These are phyloP conservation scores for Dothistroma pini DNA, from an alignment of 2,329 filamentous ascomycete species.

Conservation along the genomic window DNA sequence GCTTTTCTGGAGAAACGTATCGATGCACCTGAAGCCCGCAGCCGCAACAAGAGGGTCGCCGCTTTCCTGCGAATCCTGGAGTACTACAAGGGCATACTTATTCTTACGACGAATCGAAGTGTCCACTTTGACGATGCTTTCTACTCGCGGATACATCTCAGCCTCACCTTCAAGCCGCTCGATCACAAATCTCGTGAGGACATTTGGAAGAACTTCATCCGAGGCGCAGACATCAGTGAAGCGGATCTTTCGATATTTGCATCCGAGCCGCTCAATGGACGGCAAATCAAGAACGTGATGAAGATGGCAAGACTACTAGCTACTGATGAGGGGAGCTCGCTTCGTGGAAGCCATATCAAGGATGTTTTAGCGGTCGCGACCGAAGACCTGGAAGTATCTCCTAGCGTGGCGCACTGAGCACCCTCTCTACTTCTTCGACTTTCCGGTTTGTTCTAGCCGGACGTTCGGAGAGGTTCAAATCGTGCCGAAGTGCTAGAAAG, in stretches of 20 bases:
- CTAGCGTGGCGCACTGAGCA: neutral
- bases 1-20: constrained; percentile 32
- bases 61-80: constrained; percentile 26
- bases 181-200: constrained; percentile 39
- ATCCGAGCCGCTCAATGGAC: constrained; percentile 12
- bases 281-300: constrained; percentile 22
- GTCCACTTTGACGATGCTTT: constrained; percentile 38
- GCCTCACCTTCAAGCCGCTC: constrained; percentile 20
- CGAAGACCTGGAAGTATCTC: constrained; percentile 3
- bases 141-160: constrained; percentile 35
- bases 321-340: constrained; percentile 4
- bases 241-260: constrained; percentile 13
- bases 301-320: constrained; percentile 20
- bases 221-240: constrained; percentile 6
- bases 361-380: constrained; percentile 4
- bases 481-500: neutral
- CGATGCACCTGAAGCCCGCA: constrained; percentile 9
- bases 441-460: neutral
- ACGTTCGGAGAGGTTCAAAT: neutral
- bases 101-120: constrained; percentile 40
- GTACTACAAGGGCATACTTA: constrained; percentile 40
- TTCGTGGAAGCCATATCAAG: constrained; percentile 1
- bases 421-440: neutral
- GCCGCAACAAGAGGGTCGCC: constrained; percentile 25
- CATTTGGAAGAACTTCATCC: constrained; percentile 74